Evolutionary conservation across 1,284 basidiomycete genomes (phyloP).

Genomic region (Golubevia sp.): DNA sequence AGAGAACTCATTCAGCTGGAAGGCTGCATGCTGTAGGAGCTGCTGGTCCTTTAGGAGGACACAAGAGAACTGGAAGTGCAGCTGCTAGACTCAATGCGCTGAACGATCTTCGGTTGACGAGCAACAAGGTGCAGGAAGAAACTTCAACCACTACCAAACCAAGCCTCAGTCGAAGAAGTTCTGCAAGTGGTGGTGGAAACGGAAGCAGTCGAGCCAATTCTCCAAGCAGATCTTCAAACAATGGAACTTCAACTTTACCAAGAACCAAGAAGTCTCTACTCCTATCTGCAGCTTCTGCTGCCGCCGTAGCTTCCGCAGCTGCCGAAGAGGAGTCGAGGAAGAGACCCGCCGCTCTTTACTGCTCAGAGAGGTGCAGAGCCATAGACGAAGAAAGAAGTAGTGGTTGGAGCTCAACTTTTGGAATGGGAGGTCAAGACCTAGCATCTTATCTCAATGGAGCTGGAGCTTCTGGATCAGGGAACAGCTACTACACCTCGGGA

Average conservation of each 20-base stretch:
- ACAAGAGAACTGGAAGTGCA: conserved; percentile 42
- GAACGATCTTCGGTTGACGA: conserved; percentile 47
- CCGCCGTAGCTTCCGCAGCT: not conserved
- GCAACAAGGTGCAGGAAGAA: conserved; percentile 32
- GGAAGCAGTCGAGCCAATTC: conserved; percentile 8
- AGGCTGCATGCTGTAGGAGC: conserved; percentile 33
- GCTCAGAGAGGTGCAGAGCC: conserved; percentile 43
- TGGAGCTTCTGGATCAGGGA: too few relatives aligned
- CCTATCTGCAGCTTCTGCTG: not conserved
- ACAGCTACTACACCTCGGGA: not conserved
- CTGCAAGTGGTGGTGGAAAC: too few relatives aligned
- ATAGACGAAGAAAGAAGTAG: conserved; percentile 36
- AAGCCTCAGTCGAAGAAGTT: conserved; percentile 25
- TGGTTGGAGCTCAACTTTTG: not conserved
- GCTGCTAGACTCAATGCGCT: conserved; percentile 41
- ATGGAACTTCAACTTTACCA: conserved; percentile 3
- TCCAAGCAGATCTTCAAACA: conserved; percentile 1
- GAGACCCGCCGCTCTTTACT: conserved; percentile 37
- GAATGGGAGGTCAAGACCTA: not conserved
- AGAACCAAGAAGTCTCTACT: conserved; percentile 15
- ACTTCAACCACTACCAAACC: conserved; percentile 14
- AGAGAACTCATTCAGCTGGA: conserved; percentile 37
- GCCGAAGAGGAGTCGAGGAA: conserved; percentile 6
- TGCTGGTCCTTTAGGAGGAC: conserved; percentile 21
- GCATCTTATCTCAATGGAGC: not conserved